Conservation (phyloP, 805 yeast species). For the Phaffomyces thermotolerans region DNA sequence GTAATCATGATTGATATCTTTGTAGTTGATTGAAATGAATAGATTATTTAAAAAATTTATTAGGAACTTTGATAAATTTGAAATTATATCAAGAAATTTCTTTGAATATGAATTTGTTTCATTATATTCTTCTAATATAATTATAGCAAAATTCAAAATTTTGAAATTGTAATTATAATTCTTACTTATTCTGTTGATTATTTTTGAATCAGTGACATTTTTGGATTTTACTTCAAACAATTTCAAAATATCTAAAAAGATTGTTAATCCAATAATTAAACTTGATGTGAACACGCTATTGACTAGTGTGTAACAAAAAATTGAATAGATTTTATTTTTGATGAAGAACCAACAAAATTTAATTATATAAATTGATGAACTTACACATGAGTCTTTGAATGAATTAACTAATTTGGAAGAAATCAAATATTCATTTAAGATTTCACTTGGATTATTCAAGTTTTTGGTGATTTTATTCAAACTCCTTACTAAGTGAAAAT, state of each 20-base stretch:
- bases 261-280: slow-evolving; percentile 23
- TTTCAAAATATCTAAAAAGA: slow-evolving; percentile 9
- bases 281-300: slow-evolving; percentile 25
- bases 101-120: background rate
- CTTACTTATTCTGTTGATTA: background rate
- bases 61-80: background rate
- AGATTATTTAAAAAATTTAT: background rate
- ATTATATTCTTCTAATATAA: background rate
- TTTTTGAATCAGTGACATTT: background rate
- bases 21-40: background rate
- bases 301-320: slow-evolving; percentile 24
- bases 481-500: slow-evolving; percentile 16
- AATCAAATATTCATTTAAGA: slow-evolving; percentile 1
- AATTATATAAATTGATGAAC: slow-evolving; percentile 24
- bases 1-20: background rate
- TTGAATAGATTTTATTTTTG: slow-evolving; percentile 18
- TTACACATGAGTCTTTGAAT: slow-evolving; percentile 25
- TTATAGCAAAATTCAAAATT: background rate
- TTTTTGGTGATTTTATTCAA: background rate
- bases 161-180: background rate
- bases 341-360: slow-evolving; percentile 17
- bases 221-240: slow-evolving; percentile 1
- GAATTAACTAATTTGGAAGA: background rate
- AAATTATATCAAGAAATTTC: background rate
- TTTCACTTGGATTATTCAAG: background rate